Evolutionary conservation across 257 asterid species (phyloP), one percentile per base, ranked within the genome.

Genomic region (Eucommia ulmoides): DNA sequence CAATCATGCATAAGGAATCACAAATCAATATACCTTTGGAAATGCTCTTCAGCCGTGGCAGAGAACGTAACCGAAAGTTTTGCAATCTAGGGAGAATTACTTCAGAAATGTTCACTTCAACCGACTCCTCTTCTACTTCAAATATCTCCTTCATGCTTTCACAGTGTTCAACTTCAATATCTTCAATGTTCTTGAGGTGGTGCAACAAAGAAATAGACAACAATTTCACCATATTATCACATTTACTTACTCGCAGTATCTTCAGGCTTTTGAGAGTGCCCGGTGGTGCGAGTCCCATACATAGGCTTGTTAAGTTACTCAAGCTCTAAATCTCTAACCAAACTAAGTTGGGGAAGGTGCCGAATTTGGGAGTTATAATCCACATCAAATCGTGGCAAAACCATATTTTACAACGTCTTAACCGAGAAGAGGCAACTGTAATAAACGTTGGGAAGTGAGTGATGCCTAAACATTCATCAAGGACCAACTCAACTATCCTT

Each of bases 331-430:
- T 53, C 44, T 62, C 57, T 20, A 67, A 51, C 49, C 41, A 33
- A 65, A 61, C 65, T 33, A 67, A 44, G 49, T 33, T 50, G n/a
- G 65, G 49, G 17, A 62, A 67, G 8, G 52, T 49, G 49, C 26
- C 21, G 54, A 22, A 41, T 15, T 35, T 50, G 0, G 58, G 16
- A 10, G 59, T 46, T 12, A 62, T 49, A 24, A 67, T 33, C 57
- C 42, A 67, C 18, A 56, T 58, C 69, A 67, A 29, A 16, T 45
- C 58, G 22, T 53, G 48, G 10, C 65, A 67, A 29, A 51, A 33
- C 24, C 20, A 20, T 23, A 59, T 50, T 24, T 6, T 51, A 23
- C 58, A 50, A 20, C 2, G 50, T 48, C 51, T 62, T 16, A 64
- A 33, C 52, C 41, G 16, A 1, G 52, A 58, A 41, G 61, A 42